Evolutionary conservation across 306 rosid genomes (phyloP).

Genomic region (Prunus kanzakura): DNA sequence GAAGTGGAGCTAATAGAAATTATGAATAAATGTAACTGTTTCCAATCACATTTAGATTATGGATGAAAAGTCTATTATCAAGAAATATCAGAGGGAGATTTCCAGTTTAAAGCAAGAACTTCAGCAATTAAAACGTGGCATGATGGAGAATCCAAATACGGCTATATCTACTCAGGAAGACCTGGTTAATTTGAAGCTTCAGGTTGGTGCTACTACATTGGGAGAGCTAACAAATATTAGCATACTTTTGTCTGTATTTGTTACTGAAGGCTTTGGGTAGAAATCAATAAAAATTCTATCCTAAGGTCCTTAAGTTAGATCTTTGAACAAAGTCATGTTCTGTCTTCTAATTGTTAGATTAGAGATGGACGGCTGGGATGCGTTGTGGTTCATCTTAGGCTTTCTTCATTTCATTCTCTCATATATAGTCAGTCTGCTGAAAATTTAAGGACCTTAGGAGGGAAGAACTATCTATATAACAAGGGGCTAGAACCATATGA

Average conservation of each 20-base stretch:
- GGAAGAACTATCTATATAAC: background rate
- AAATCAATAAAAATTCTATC: background rate
- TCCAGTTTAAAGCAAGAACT: constrained; percentile 57
- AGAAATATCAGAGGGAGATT: constrained; percentile 57
- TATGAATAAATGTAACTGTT: background rate
- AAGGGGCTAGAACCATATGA: background rate
- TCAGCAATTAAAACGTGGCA: constrained; percentile 51
- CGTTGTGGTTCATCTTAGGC: background rate
- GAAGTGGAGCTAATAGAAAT: constrained; percentile 4
- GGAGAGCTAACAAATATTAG: background rate
- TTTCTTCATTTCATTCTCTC: background rate
- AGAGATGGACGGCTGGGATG: background rate
- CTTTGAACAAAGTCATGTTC: background rate
- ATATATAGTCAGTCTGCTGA: background rate
- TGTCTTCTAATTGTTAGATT: background rate
- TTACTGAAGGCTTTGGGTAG: background rate
- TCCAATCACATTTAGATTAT: constrained; percentile 34
- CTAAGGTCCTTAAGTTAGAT: background rate
- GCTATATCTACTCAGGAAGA: constrained; percentile 46
- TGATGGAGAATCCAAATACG: constrained; percentile 40
- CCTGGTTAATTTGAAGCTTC: constrained; percentile 56
- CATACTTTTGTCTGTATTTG: background rate
- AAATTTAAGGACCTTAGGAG: constrained; percentile 4
- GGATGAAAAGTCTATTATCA: constrained; percentile 61
- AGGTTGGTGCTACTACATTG: constrained; percentile 37